These are phyloP conservation scores for Sclerotinia spermophila DNA, from an alignment of 2,329 filamentous ascomycete species.

Conservation along the genomic window DNA sequence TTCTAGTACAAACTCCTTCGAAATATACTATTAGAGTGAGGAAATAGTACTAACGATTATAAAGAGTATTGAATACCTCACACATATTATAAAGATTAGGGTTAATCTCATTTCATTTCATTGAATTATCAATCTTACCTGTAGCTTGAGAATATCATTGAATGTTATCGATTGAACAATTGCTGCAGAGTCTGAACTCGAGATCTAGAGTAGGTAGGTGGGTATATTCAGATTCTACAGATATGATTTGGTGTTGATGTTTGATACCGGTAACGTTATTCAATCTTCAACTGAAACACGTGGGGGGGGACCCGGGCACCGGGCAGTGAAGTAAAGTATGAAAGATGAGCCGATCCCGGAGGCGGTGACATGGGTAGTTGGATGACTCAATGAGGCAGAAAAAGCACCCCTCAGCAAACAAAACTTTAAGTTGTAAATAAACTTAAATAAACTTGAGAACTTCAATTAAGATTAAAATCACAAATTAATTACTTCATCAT, in stretches of 20 bases:
- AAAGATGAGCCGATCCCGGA: constrained; percentile 7
- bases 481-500: constrained; percentile 31
- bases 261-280: not conserved
- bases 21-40: too few relatives aligned
- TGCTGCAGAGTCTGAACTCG: not conserved
- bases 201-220: too few relatives aligned
- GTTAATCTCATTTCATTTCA: not conserved
- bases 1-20: too few relatives aligned
- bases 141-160: not conserved
- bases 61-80: not conserved
- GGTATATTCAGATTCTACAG: not conserved
- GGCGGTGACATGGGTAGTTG: constrained; percentile 4
- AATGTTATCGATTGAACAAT: not conserved
- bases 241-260: not conserved
- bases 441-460: not conserved
- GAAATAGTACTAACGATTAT: too few relatives aligned
- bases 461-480: not conserved
- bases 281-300: not conserved
- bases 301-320: not conserved
- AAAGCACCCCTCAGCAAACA: constrained; percentile 5
- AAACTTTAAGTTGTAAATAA: not conserved
- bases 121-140: too few relatives aligned
- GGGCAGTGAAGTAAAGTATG: not conserved
- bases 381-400: constrained; percentile 15
- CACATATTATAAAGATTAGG: not conserved